phyloP scores from a whole-genome alignment of 768 basidiomycete species.

The Tubosaeta sp. region DNA sequence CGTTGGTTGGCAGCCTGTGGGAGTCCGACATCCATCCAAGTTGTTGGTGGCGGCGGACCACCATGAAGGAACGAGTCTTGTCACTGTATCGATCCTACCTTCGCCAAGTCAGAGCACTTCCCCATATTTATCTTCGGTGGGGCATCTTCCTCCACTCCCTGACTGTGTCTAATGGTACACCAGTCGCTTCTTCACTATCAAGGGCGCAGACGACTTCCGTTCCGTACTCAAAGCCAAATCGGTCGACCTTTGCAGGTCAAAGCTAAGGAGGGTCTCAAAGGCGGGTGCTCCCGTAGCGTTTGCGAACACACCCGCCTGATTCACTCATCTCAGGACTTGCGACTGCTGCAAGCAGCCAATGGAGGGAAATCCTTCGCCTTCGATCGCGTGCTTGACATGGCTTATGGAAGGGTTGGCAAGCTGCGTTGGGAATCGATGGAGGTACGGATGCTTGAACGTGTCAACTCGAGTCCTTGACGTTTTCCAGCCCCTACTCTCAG shows the following conservation, averaged over 20 bases:
- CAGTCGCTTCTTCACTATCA: conserved; percentile 64
- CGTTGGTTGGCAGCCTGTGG: background rate
- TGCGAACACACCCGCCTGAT: background rate
- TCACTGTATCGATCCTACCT: conserved; percentile 39
- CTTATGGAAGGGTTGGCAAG: conserved; percentile 74
- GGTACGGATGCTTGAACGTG: conserved; percentile 33
- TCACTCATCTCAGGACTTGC: conserved; percentile 42
- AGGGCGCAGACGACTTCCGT: conserved; percentile 55
- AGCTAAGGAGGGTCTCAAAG: conserved; percentile 49
- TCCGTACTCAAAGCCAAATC: conserved; percentile 37
- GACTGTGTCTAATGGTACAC: background rate
- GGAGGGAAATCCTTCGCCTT: conserved; percentile 47
- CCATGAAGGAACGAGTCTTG: conserved; percentile 3
- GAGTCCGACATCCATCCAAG: background rate
- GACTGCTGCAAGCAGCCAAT: conserved; percentile 52
- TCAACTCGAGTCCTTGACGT: conserved; percentile 3
- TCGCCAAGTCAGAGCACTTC: conserved; percentile 40
- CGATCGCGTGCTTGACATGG: conserved; percentile 55
- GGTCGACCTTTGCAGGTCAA: conserved; percentile 31
- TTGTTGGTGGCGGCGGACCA: background rate
- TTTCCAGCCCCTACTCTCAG: conserved; percentile 51
- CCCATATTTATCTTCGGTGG: conserved; percentile 46
- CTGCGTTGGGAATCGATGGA: conserved; percentile 64
- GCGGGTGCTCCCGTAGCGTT: conserved; percentile 27
- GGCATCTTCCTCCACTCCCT: background rate